Evolutionary conservation across 345 rosid genomes (phyloP).

Genomic region (Hibiscus mutabilis): DNA sequence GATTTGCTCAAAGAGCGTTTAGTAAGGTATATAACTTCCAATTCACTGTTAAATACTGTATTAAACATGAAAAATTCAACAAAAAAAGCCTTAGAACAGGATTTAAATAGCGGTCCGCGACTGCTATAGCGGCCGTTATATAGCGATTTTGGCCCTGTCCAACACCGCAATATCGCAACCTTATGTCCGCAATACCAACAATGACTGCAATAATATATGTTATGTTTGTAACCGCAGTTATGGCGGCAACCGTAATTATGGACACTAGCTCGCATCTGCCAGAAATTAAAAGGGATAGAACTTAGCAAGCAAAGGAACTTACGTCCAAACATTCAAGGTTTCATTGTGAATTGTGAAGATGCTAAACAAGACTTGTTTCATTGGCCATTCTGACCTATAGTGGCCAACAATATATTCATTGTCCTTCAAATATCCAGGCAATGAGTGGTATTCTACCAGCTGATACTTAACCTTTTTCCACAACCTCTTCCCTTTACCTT

Average conservation of each 20-base stretch:
- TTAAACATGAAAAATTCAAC: background rate
- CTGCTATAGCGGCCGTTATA: too few species aligned
- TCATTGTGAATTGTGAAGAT: constrained; percentile 83
- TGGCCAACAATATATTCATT: constrained; percentile 82
- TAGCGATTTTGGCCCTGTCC: too few species aligned
- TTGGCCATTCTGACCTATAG: constrained; percentile 89
- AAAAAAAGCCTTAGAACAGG: background rate
- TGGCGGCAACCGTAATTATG: too few species aligned
- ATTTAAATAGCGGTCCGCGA: too few species aligned
- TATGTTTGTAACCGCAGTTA: too few species aligned
- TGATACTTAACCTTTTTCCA: constrained; percentile 92
- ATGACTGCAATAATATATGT: too few species aligned
- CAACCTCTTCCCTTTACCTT: constrained; percentile 65
- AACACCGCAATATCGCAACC: too few species aligned
- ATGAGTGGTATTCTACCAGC: constrained; percentile 79
- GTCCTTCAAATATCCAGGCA: constrained; percentile 80
- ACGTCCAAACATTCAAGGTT: constrained; percentile 97
- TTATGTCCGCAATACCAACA: too few species aligned
- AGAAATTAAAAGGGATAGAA: too few species aligned
- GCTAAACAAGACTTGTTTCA: constrained; percentile 79
- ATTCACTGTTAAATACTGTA: background rate
- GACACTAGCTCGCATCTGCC: too few species aligned
- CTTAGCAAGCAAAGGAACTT: constrained; percentile 21
- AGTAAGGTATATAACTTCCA: background rate
- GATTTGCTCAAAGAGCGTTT: background rate